Base-by-base conservation (phyloP, 2,329 filamentous ascomycete genomes). In the Alternaria tenuissima region DNA sequence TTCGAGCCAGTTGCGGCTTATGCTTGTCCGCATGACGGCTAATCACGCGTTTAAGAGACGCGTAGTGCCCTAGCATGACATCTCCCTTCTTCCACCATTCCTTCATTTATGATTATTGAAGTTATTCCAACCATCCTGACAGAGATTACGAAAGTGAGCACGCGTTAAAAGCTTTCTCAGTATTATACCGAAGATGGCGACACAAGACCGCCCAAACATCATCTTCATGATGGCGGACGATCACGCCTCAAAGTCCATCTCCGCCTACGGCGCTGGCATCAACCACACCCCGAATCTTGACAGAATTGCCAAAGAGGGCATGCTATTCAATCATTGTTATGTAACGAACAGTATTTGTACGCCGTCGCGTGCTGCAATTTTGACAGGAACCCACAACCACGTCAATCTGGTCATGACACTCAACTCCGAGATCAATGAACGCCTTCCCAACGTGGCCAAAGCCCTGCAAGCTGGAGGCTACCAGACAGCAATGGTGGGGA, bases 191-290 rank as follows among this genome's bases (percentile, higher is more conserved):
- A 57, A 11, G 30, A 57, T 57, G 61, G 81, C 47, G 26, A 42
- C 52, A 30, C 38, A 26, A 36, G 24, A 49, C 7, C 58, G 53
- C 12, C 70, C 70, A 4, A 82, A 82, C 59, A 81, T 83, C 57
- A 59, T 86, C 55, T 86, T 86, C 73, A 84, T 86, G 70, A 84
- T 86, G 81, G 84, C 83, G 0, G 83, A 86, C 70, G 84, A 85
- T 72, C 83, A 86, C 75, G 84, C 84, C 7, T 73, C 81, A 43
- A 85, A 86, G 64, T 75, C 82, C 16, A 85, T 84, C 48, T 79
- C 75, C 18, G 77, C 76, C 59, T 85, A 86, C 41, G 83, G 83
- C 3, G 81, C 82, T 1, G 81, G 80, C 5, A 85, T 86, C 67
- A 86, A 85, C 66, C 56, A 78, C 52, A 86, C 84, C 1, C 83